phyloP scores from a whole-genome alignment of 768 basidiomycete species.

The Psilocybe azurescens region DNA sequence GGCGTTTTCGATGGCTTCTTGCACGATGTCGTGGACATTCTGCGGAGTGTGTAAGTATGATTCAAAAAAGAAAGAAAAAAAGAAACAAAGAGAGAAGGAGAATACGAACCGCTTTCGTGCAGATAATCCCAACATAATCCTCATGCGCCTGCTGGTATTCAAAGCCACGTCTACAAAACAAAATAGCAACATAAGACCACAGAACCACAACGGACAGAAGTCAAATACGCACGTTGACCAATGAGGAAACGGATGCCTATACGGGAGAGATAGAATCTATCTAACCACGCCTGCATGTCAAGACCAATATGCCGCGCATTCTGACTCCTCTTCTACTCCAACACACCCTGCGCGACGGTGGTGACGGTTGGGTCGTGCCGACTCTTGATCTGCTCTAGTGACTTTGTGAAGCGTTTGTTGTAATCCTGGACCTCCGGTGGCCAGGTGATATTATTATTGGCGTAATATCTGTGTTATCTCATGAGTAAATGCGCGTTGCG shows the following conservation, averaged over 20 bases:
- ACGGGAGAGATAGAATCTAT: slow-evolving; percentile 95
- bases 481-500: neutral
- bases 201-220: neutral
- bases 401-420: slow-evolving; percentile 88
- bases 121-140: slow-evolving; percentile 97
- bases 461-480: slow-evolving; percentile 72
- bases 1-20: slow-evolving; percentile 98
- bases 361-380: slow-evolving; percentile 98
- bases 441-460: slow-evolving; percentile 75
- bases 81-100: slow-evolving; percentile 3
- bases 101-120: slow-evolving; percentile 81
- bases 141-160: slow-evolving; percentile 88
- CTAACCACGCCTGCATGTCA: slow-evolving; percentile 94
- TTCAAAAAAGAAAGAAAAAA: too few relatives aligned
- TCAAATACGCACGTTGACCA: slow-evolving; percentile 80
- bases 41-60: too few relatives aligned
- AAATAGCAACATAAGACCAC: slow-evolving; percentile 1
- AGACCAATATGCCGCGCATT: slow-evolving; percentile 75
- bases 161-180: slow-evolving; percentile 80
- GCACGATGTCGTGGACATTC: slow-evolving; percentile 97
- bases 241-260: slow-evolving; percentile 97
- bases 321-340: slow-evolving; percentile 90
- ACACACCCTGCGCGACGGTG: slow-evolving; percentile 93
- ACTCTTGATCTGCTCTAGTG: slow-evolving; percentile 87
- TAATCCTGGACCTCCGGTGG: slow-evolving; percentile 95